These are phyloP conservation scores for Leucocoprinus sp. DNA, from an alignment of 768 basidiomycete species.

Conservation along the genomic window DNA sequence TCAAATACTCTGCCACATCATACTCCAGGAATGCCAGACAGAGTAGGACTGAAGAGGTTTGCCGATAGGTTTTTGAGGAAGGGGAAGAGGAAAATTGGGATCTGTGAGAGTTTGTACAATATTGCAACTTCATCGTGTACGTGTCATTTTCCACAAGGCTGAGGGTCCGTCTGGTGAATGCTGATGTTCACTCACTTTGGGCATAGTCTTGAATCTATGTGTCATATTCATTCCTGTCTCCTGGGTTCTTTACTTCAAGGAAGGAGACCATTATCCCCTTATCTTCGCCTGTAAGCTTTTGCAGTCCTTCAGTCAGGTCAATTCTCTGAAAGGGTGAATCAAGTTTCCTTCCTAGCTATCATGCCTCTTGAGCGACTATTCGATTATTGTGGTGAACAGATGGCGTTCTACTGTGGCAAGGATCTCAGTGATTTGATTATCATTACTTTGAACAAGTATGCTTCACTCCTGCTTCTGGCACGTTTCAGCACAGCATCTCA, in stretches of 20 bases:
- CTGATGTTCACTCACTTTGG: not conserved
- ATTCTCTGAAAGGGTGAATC: conserved; percentile 2
- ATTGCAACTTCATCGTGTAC: conserved; percentile 46
- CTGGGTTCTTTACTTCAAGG: conserved; percentile 50
- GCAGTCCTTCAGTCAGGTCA: not conserved
- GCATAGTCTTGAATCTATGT: conserved; percentile 49
- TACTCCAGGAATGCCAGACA: too few species aligned
- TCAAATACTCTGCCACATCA: too few species aligned
- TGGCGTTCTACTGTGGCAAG: conserved; percentile 50
- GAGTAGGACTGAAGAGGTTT: conserved; percentile 19
- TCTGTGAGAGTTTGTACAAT: conserved; percentile 34
- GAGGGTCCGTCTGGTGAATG: not conserved
- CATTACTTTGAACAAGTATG: too few species aligned
- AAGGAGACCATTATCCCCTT: conserved; percentile 27
- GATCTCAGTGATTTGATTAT: too few species aligned
- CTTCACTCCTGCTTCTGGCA: too few species aligned
- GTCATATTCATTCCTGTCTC: conserved; percentile 51
- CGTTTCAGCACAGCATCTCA: too few species aligned
- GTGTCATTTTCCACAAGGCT: conserved; percentile 14
- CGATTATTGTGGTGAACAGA: conserved; percentile 53
- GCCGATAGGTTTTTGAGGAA: conserved; percentile 39
- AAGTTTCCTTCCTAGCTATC: conserved; percentile 57
- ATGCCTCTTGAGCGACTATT: conserved; percentile 59
- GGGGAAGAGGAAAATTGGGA: too few species aligned
- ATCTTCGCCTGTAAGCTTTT: conserved; percentile 36